Evolutionary conservation across 2,329 filamentous ascomycete species (phyloP), one percentile per base, ranked within the genome.

Genomic region (Neoscytalidium dimidiatum): DNA sequence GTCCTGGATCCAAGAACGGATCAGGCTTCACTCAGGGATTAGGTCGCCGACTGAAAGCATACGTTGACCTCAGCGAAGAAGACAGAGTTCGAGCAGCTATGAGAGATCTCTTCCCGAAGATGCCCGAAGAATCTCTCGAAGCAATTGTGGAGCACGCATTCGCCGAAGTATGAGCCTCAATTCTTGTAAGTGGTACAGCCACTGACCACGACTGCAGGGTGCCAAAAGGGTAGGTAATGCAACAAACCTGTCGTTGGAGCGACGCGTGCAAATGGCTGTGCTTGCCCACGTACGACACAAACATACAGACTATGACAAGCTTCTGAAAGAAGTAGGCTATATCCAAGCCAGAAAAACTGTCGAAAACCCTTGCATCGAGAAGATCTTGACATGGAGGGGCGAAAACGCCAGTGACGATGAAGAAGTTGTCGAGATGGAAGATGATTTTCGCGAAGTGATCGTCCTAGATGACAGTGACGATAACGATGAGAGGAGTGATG

Each of bases 401-500:
- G 85, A 88, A 72, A 48, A 56, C 26, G 19, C 46, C 11, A 46
- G 41, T 9, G 81, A 84, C 70, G 83, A 85, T 73, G 77, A 83
- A 72, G 71, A 80, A 29, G 78, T 78, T 58, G 78, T 79, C 48
- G 84, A 85, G 61, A 77, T 88, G 23, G 86, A 88, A 71, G 86
- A 88, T 69, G 84, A 87, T 31, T 85, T 89, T 62, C 83, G 85
- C 57, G 87, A 89, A 73, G 84, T 88, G 65, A 88, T 89, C 69
- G 83, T 88, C 62, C 84, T 89, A 64, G 86, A 86, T 62, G 85
- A 88, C 70, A 85, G 87, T 69, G 84, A 86, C 48, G 78, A 79
- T 51, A 72, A 78, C 62, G 77, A 76, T 57, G 79, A 80, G 63
- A 74, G 80, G 63, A 74, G 80, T 38, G 68, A 71, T 33, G 67